Percentiles rank a stretch among this genome's conserved stretches.
Evolutionary conservation across 2,329 filamentous ascomycete genomes (phyloP).

Genomic region (Penicillium digitatum): DNA sequence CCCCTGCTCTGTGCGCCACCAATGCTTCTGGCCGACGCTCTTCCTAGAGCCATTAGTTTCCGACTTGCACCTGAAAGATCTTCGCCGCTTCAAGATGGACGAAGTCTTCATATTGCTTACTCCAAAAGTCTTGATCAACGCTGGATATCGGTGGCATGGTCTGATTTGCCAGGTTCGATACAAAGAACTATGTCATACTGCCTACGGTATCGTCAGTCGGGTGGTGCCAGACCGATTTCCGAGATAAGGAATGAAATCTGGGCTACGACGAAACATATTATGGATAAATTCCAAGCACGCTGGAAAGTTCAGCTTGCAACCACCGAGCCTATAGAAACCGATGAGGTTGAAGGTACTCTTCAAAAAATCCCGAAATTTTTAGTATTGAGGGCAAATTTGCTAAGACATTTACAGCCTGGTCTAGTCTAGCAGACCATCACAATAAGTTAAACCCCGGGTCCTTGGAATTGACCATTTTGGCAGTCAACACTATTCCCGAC

Average conservation of each 20-base stretch:
- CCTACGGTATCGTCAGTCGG: slow-evolving; percentile 41
- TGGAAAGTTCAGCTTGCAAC: slow-evolving; percentile 57
- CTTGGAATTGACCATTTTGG: slow-evolving; percentile 37
- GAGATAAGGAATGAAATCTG: slow-evolving; percentile 57
- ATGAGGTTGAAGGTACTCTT: slow-evolving; percentile 51
- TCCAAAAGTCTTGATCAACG: slow-evolving; percentile 52
- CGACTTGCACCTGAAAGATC: slow-evolving; percentile 50
- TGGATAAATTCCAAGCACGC: slow-evolving; percentile 49
- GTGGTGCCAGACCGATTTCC: slow-evolving; percentile 36
- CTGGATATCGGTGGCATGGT: slow-evolving; percentile 60
- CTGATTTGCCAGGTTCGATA: slow-evolving; percentile 53
- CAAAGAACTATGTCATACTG: slow-evolving; percentile 55
- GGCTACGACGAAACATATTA: slow-evolving; percentile 54
- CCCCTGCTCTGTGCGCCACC: slow-evolving; percentile 51
- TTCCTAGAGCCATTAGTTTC: slow-evolving; percentile 55
- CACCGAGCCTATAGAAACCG: slow-evolving; percentile 49
- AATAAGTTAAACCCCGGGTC: slow-evolving; percentile 35
- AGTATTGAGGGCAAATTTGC: background rate
- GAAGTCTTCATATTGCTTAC: slow-evolving; percentile 57
- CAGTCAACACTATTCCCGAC: slow-evolving; percentile 35
- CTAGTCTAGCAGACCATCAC: slow-evolving; percentile 35
- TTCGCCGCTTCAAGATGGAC: slow-evolving; percentile 56
- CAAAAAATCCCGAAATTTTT: background rate
- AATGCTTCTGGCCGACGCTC: slow-evolving; percentile 51
- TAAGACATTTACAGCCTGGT: slow-evolving; percentile 37